phyloP scores from a whole-genome alignment of 805 yeast species.

The Candida coleopterorum region DNA sequence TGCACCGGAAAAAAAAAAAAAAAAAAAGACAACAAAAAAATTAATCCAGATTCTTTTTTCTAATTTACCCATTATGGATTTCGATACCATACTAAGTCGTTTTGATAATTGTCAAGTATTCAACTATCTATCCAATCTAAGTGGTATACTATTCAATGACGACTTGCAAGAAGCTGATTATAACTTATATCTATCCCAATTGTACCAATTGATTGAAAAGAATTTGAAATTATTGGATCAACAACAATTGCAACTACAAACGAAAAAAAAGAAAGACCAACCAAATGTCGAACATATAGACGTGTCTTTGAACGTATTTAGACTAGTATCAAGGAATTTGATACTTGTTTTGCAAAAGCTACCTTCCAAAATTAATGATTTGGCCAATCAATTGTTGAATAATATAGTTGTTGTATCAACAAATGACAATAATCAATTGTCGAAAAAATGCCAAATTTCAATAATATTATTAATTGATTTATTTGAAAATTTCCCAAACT shows the following conservation, averaged over 20 bases:
- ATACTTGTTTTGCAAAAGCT: slow-evolving; percentile 22
- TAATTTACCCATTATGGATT: slow-evolving; percentile 7
- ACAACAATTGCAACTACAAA: slow-evolving; percentile 8
- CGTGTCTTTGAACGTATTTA: slow-evolving; percentile 17
- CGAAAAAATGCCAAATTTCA: slow-evolving; percentile 16
- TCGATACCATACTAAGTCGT: slow-evolving; percentile 8
- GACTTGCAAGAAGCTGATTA: slow-evolving; percentile 12
- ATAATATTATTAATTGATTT: slow-evolving; percentile 32
- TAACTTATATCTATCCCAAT: slow-evolving; percentile 15
- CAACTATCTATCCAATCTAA: slow-evolving; percentile 18
- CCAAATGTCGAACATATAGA: background rate
- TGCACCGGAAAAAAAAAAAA: slow-evolving; percentile 1
- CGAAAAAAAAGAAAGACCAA: slow-evolving; percentile 9
- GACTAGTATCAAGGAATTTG: slow-evolving; percentile 26
- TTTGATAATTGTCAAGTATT: slow-evolving; percentile 17
- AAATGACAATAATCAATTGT: slow-evolving; percentile 9
- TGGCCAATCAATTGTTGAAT: slow-evolving; percentile 31
- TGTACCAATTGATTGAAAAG: slow-evolving; percentile 22
- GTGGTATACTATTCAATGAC: slow-evolving; percentile 13
- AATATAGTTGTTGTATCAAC: too few species aligned
- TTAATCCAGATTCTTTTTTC: background rate
- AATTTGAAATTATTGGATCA: slow-evolving; percentile 11
- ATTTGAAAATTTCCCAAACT: slow-evolving; percentile 32
- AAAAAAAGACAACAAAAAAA: background rate
- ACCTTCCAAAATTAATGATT: slow-evolving; percentile 33